Evolutionary conservation across 208 protist genomes (phyloP), one percentile per base, ranked within the genome.

Genomic region (Leptomonas pyrrhocoris): DNA sequence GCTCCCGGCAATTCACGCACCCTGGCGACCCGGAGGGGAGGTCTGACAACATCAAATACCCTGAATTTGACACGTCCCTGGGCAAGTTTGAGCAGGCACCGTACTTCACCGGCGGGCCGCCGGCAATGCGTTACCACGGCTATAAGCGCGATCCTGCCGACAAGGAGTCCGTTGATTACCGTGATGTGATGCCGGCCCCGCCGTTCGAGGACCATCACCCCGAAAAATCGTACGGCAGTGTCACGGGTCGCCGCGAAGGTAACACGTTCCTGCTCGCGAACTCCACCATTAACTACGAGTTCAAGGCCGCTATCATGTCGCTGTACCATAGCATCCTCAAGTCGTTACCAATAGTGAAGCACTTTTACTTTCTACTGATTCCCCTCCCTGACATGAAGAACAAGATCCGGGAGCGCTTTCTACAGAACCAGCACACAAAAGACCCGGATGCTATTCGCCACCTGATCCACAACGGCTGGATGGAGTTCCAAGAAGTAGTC

Each of bases 381-480:
- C 88, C 91, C 0, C 79, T 96, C 30, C 85, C 85, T 27, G 68
- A 92, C 21, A 94, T 96, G 88, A 94, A 96, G 73, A 70, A 74
- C 34, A 92, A 93, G 49, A 81, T 96, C 60, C 88, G 91, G 25
- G 68, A 88, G 18, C 84, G 88, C 31, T 96, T 96, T 74, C 58
- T 90, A 53, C 88, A 94, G 63, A 96, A 96, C 62, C 88, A 94
- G 65, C 81, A 96, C 77, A 86, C 86, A 9, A 90, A 92, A 51
- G 91, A 96, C 69, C 86, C 87, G 31, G 91, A 96, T 71, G 91
- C 91, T 16, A 92, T 96, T 70, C 78, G 87, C 7, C 91, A 96
- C 68, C 70, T 96, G 48, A 74, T 96, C 53, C 84, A 93, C 77
- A 94, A 91, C 68, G 91, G 91, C 8, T 96, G 91, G 89, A 88